Percentiles rank a stretch among this genome's conserved stretches.
Conservation (phyloP, 257 asterid species). For the Paraleonurus japonicus region DNA sequence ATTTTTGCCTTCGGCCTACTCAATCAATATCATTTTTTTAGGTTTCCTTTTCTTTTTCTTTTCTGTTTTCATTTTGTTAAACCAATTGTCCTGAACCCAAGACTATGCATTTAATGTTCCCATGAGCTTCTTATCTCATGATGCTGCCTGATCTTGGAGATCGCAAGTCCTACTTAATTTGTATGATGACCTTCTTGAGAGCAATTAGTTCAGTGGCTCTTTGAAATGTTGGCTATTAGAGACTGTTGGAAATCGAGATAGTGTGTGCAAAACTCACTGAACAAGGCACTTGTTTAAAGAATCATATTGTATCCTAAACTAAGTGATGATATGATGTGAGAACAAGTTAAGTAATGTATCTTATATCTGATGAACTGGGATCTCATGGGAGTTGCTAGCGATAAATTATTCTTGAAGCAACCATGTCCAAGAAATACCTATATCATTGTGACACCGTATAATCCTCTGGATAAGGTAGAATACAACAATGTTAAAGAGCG, state of each 20-base stretch:
- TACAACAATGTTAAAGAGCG: background rate
- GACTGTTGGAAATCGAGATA: background rate
- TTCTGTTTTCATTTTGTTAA: background rate
- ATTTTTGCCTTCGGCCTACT: background rate
- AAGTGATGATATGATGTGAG: background rate
- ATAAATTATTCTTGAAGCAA: slow-evolving; percentile 1
- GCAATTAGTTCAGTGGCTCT: slow-evolving; percentile 5
- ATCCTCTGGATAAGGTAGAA: background rate
- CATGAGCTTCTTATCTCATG: background rate
- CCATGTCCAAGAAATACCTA: background rate
- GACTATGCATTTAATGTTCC: slow-evolving; percentile 10
- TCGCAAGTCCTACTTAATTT: background rate
- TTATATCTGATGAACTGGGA: background rate
- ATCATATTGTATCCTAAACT: slow-evolving; percentile 5
- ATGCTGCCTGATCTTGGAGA: background rate
- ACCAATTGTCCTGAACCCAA: background rate
- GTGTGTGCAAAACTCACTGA: background rate
- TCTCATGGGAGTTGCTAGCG: background rate
- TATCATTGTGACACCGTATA: background rate
- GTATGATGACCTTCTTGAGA: background rate
- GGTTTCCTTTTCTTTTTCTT: background rate
- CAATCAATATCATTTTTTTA: background rate
- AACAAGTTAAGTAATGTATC: background rate
- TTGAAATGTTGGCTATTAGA: background rate
- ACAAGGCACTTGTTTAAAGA: background rate